Evolutionary conservation across 495 filamentous ascomycete genomes (phyloP).

Genomic region (Penicillium soppii): DNA sequence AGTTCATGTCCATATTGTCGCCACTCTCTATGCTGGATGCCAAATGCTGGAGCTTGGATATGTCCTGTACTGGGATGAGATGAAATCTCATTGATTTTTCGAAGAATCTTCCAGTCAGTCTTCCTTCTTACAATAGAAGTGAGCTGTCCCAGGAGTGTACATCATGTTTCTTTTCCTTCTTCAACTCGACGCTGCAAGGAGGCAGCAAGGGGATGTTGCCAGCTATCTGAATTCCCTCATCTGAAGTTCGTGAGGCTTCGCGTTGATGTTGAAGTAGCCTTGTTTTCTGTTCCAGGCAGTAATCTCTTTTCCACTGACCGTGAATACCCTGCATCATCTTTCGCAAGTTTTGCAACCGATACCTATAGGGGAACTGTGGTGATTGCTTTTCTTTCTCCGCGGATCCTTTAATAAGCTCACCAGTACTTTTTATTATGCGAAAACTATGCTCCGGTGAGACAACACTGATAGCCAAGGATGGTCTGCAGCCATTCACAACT

Average conservation of each 20-base stretch:
- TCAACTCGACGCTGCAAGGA: too few species aligned
- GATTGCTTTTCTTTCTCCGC: background rate
- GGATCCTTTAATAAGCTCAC: slow-evolving; percentile 1
- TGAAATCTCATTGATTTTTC: too few species aligned
- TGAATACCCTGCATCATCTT: slow-evolving; percentile 3
- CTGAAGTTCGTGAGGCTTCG: slow-evolving; percentile 4
- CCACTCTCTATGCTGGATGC: too few species aligned
- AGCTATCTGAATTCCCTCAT: background rate
- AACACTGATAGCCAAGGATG: slow-evolving; percentile 10
- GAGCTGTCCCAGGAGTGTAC: too few species aligned
- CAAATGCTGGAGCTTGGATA: too few species aligned
- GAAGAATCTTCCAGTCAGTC: too few species aligned
- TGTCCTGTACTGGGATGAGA: too few species aligned
- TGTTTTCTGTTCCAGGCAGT: slow-evolving; percentile 3
- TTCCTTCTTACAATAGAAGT: too few species aligned
- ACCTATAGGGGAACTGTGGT: slow-evolving; percentile 1
- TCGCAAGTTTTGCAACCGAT: slow-evolving; percentile 1
- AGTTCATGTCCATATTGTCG: too few species aligned
- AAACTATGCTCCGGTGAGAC: slow-evolving; percentile 2
- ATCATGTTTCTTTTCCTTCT: too few species aligned
- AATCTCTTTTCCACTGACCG: slow-evolving; percentile 6
- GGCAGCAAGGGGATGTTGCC: background rate
- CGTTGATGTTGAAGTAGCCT: slow-evolving; percentile 5
- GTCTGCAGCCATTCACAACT: slow-evolving; percentile 7
- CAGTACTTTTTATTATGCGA: background rate